These are phyloP conservation scores for Kluyveromyces dobzhanskii DNA, from an alignment of 805 yeast species.

Conservation along the genomic window DNA sequence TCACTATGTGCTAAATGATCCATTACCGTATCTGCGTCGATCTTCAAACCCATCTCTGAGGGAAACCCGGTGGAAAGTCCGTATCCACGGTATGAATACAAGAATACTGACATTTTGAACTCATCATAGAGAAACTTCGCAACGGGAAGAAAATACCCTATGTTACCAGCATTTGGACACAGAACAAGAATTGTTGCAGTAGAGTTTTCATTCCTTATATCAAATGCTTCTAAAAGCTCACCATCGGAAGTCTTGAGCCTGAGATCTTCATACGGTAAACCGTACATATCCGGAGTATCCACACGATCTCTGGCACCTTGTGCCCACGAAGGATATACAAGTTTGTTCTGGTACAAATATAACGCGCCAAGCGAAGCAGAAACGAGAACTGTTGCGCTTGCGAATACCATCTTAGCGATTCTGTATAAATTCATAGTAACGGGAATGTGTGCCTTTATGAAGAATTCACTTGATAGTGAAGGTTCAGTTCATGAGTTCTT, in stretches of 20 bases:
- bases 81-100: constrained; percentile 87
- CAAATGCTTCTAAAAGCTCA: constrained; percentile 56
- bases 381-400: constrained; percentile 38
- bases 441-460: too few relatives aligned
- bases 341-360: constrained; percentile 50
- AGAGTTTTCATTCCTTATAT: constrained; percentile 30
- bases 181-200: constrained; percentile 62
- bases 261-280: constrained; percentile 56
- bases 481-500: too few relatives aligned
- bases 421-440: constrained; percentile 5
- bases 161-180: constrained; percentile 94
- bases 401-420: constrained; percentile 31
- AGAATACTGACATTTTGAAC: constrained; percentile 67
- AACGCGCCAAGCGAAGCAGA: constrained; percentile 41
- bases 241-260: constrained; percentile 62
- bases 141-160: constrained; percentile 82
- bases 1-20: constrained; percentile 46
- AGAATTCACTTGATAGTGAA: too few relatives aligned
- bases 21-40: constrained; percentile 71
- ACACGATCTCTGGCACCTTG: constrained; percentile 66
- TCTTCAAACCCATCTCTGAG: constrained; percentile 68
- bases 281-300: constrained; percentile 68
- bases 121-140: constrained; percentile 57
- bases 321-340: constrained; percentile 79
- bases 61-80: constrained; percentile 75